Evolutionary conservation across 2,329 filamentous ascomycete genomes (phyloP), one percentile per base, ranked within the genome.

Genomic region (Monosporascus sp.): DNA sequence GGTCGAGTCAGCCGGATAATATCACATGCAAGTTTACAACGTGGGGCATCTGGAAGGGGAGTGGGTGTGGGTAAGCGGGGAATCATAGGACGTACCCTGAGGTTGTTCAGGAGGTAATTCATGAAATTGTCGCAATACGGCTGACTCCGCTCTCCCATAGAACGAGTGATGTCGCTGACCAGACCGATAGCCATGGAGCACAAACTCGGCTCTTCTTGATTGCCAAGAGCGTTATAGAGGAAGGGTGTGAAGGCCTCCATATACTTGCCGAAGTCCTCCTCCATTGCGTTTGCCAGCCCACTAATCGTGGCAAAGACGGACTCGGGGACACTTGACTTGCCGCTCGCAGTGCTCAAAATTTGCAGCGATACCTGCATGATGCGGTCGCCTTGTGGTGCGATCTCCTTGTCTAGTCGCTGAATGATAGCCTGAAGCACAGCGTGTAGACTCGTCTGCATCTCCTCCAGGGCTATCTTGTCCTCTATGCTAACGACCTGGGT

Each of bases 181-280:
- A 99, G 82, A 63, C 94, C 94, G 71, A 99, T 97, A 64, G 94
- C 93, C 86, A 97, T 95, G 46, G 93, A 88, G 79, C 94, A 97
- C 57, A 97, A 82, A 71, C 86, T 88, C 37, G 92, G 89, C 75
- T 97, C 94, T 60, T 99, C 93, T 69, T 96, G 91, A 78, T 97
- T 97, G 66, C 87, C 88, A 31, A 99, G 85, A 28, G 94, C 94
- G 63, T 91, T 95, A 80, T 94, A 94, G 49, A 99, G 78, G 82
- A 91, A 97, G 9, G 91, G 91, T 45, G 86, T 80, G 73, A 99
- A 99, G 2, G 90, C 84, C 43, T 96, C 91, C 93, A 99, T 97
- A 78, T 99, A 99, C 77, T 95, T 94, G 70, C 87, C 78, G 71
- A 99, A 99, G 62, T 93, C 91, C 51, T 91, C 90, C 68, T 97